Evolutionary conservation across 192 early-diverging fungal genomes (phyloP).

Genomic region (Dissophora globulifera): DNA sequence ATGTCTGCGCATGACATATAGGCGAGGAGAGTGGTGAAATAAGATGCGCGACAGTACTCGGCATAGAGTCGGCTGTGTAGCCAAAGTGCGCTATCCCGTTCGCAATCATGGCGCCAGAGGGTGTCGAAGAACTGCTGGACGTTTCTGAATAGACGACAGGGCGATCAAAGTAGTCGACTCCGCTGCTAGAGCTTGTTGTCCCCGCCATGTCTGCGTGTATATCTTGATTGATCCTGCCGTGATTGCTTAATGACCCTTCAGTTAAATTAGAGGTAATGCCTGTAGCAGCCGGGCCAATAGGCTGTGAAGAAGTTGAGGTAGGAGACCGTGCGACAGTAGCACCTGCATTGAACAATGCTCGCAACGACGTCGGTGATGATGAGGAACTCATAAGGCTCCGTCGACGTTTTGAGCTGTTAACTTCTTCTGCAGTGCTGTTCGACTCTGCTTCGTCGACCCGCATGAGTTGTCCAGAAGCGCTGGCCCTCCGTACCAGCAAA

Average conservation of each 20-base stretch:
- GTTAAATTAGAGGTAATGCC: neutral
- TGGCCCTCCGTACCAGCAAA: conserved; percentile 31
- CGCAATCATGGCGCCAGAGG: conserved; percentile 12
- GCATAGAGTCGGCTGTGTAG: conserved; percentile 12
- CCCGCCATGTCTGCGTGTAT: conserved; percentile 3
- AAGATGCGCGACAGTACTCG: conserved; percentile 27
- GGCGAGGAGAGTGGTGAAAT: conserved; percentile 41
- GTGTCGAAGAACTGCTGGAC: conserved; percentile 37
- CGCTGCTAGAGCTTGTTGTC: neutral
- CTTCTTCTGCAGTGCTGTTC: neutral
- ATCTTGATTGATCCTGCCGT: neutral
- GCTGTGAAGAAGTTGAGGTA: conserved; percentile 2
- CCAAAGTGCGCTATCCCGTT: conserved; percentile 11
- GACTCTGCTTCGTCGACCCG: conserved; percentile 21
- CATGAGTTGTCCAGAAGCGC: conserved; percentile 40
- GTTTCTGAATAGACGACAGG: conserved; percentile 13
- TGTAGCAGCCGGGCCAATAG: neutral
- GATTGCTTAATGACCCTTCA: neutral
- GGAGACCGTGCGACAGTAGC: neutral
- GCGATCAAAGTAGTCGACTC: conserved; percentile 35
- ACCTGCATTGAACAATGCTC: conserved; percentile 30
- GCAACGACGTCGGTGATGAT: conserved; percentile 41
- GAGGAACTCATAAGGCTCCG: conserved; percentile 33
- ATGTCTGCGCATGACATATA: conserved; percentile 27
- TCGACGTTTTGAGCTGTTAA: neutral